Conservation (phyloP, 2,329 filamentous ascomycete genomes). For the Reticulascus tulasneorum region DNA sequence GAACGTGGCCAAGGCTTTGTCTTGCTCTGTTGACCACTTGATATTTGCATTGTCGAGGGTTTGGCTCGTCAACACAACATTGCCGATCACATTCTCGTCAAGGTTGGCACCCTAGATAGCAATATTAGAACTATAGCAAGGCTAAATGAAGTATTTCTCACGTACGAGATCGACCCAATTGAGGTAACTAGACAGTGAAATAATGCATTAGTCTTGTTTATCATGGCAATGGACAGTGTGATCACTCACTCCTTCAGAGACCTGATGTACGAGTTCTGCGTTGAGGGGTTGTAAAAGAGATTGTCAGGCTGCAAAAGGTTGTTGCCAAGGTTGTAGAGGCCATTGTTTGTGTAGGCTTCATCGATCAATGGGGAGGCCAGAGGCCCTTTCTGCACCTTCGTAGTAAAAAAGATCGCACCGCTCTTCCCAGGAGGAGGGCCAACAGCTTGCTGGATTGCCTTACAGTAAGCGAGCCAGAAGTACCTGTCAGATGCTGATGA, state of each 20-base stretch:
- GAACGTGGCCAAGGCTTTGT: not conserved
- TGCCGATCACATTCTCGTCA: too few species aligned
- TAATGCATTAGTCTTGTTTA: not conserved
- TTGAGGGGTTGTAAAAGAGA: not conserved
- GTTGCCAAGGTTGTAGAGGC: not conserved
- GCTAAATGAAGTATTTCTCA: too few species aligned
- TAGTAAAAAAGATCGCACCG: constrained; percentile 1
- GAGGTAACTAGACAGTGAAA: too few species aligned
- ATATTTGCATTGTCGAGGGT: not conserved
- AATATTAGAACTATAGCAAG: too few species aligned
- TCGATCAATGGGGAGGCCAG: not conserved
- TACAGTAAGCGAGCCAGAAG: constrained; percentile 3
- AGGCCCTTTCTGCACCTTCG: not conserved
- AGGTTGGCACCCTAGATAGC: too few species aligned
- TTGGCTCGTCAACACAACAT: too few species aligned
- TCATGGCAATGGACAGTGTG: not conserved
- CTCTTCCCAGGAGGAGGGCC: not conserved
- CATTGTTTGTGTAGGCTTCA: not conserved
- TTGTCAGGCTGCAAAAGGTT: not conserved
- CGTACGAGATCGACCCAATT: too few species aligned
- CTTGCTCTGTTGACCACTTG: too few species aligned
- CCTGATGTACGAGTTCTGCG: not conserved
- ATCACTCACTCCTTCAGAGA: not conserved
- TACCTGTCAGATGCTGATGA: not conserved
- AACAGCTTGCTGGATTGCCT: not conserved